Conservation (phyloP, 768 basidiomycete species). For the Termitomyces heimii region DNA sequence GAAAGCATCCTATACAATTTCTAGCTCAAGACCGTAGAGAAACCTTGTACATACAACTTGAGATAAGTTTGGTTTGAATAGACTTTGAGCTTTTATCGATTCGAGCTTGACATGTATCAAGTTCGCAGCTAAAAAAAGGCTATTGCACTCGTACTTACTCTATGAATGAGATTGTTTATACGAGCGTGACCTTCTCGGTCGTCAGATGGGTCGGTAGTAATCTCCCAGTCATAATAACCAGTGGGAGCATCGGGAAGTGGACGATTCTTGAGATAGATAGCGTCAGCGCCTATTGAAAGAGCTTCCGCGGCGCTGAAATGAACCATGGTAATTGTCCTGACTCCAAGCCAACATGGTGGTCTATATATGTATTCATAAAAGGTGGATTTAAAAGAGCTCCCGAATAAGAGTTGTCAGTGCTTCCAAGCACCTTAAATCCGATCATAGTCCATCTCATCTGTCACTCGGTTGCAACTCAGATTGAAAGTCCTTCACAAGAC, state of each 20-base stretch:
- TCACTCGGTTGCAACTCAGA: background rate
- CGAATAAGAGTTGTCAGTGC: background rate
- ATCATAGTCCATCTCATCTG: background rate
- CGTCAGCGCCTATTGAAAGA: constrained; percentile 24
- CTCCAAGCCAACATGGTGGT: background rate
- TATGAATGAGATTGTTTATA: constrained; percentile 25
- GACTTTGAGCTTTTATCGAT: constrained; percentile 17
- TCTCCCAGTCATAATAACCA: constrained; percentile 40
- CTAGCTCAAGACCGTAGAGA: background rate
- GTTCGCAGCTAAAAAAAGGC: background rate
- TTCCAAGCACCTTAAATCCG: background rate
- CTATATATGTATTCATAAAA: background rate
- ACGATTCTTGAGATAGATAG: constrained; percentile 28
- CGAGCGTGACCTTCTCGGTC: constrained; percentile 26
- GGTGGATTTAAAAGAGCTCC: background rate
- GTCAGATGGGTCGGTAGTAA: constrained; percentile 21
- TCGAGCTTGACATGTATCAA: background rate
- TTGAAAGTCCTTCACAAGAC: background rate
- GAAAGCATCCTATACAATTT: constrained; percentile 20
- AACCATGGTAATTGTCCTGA: background rate
- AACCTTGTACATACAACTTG: constrained; percentile 16
- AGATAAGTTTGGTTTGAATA: constrained; percentile 16
- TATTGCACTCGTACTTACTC: constrained; percentile 10
- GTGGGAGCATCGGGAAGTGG: constrained; percentile 34
- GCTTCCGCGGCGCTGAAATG: constrained; percentile 19